Evolutionary conservation across 768 basidiomycete species (phyloP), one percentile per base, ranked within the genome.

Genomic region (Ramaria sp.): DNA sequence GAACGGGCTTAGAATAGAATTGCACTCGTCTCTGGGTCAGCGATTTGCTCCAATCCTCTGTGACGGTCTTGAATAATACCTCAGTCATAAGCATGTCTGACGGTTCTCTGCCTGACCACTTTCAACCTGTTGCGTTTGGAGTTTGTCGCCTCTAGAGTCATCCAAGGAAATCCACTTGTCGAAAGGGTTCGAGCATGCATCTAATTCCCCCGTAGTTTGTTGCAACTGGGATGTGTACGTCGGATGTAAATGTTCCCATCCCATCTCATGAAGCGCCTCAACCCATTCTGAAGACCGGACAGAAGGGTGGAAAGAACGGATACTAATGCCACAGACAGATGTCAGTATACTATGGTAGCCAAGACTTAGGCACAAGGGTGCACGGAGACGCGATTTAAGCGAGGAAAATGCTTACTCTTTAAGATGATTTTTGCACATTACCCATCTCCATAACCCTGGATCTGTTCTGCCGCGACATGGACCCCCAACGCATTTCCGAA

Each of bases 231-330:
- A 32, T 18, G 20, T 24, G 10, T 48, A 55, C 5, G 53, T 37
- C 24, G 53, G 53, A 27, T 55, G 53, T 10, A 55, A 34, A 32
- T 44, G 43, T 38, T 55, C 53, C 53, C 53, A 55, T 24, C 53
- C 53, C 53, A 55, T 55, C n/a, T 55, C 53, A 47, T 55, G 53
- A 36, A 55, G 28, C 18, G 53, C 32, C 24, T 55, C 53, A 48
- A 55, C 28, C 53, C 53, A 55, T 52, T 56, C 55, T 13, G 55
- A 34, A n/a, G 55, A 38, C 20, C 49, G 27, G 37, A n/a, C 15
- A 58, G 48, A 49, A 18, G 48, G 47, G 25, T 44, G 38, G 50
- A 4, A 52, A 6, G 50, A 52, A 12, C 56, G 49, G 20, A 55
- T 34, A 25, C 53, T 55, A 37, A 34, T 20, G 3, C n/a, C n/a